A percentile compares a stretch with the other conserved stretches of the same genome.
phyloP scores from a whole-genome alignment of 208 protist species.

The Leishmania major region DNA sequence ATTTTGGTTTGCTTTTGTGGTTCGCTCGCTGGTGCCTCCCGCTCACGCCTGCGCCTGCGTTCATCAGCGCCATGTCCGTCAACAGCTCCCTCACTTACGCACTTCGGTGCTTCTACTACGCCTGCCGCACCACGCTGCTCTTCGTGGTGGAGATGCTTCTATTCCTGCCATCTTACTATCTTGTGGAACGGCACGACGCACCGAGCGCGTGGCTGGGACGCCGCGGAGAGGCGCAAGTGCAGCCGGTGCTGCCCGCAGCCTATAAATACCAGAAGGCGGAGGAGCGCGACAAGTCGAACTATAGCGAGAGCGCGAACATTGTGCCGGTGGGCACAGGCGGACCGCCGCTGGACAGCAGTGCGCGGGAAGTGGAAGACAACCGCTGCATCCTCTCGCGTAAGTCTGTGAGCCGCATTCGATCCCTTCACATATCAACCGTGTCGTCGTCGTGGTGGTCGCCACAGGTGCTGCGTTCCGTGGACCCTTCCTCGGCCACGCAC shows the following conservation, averaged over 20 bases:
- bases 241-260: conserved; percentile 23
- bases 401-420: conserved; percentile 4
- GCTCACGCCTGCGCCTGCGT: neutral
- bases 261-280: conserved; percentile 17
- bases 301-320: neutral
- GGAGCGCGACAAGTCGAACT: neutral
- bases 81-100: conserved; percentile 12
- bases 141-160: conserved; percentile 24
- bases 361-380: conserved; percentile 2
- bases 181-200: conserved; percentile 27
- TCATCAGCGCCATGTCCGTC: conserved; percentile 6
- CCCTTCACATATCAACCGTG: conserved; percentile 1
- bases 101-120: conserved; percentile 26
- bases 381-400: conserved; percentile 14
- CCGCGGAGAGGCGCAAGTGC: conserved; percentile 29
- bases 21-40: neutral
- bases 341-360: neutral
- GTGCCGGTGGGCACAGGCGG: neutral
- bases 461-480: neutral
- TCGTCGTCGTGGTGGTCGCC: conserved; percentile 3
- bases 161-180: conserved; percentile 24
- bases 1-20: neutral
- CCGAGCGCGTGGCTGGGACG: conserved; percentile 24
- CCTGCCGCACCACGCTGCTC: conserved; percentile 6
- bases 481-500: neutral